Percentiles rank a stretch among this genome's conserved stretches.
Conservation (phyloP, 2,329 filamentous ascomycete species). For the Verticillium dahliae region DNA sequence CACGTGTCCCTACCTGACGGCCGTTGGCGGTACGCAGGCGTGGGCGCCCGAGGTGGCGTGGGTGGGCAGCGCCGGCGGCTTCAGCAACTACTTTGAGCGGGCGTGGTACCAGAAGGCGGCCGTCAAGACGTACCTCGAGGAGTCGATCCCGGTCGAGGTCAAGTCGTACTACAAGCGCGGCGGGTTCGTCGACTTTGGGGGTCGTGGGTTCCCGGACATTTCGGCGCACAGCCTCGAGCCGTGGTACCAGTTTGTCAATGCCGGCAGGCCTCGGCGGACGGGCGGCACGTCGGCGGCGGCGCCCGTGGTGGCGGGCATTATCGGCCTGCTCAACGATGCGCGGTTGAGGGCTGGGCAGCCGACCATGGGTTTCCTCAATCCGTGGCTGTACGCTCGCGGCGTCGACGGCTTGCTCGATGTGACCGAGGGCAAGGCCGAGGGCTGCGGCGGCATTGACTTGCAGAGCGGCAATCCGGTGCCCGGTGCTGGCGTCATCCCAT, state of each 20-base stretch:
- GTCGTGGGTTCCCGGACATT: slow-evolving; percentile 57
- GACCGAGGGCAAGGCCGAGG: slow-evolving; percentile 14
- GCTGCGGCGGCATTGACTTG: slow-evolving; percentile 16
- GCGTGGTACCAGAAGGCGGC: slow-evolving; percentile 38
- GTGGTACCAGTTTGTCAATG: slow-evolving; percentile 17
- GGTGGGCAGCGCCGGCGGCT: slow-evolving; percentile 45
- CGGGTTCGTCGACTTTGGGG: slow-evolving; percentile 33
- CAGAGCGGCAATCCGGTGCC: slow-evolving; percentile 14
- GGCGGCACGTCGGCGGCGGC: slow-evolving; percentile 44
- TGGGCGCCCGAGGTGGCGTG: slow-evolving; percentile 45
- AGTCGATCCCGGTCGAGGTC: slow-evolving; percentile 19
- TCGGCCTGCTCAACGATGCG: slow-evolving; percentile 59
- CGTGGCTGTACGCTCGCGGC: slow-evolving; percentile 45
- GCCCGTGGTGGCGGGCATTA: slow-evolving; percentile 56
- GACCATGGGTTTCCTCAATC: slow-evolving; percentile 54
- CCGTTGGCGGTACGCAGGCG: slow-evolving; percentile 47
- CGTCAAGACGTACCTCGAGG: slow-evolving; percentile 35
- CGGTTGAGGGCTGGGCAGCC: slow-evolving; percentile 47
- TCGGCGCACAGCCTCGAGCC: slow-evolving; percentile 41
- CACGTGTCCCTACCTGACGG: slow-evolving; percentile 47
- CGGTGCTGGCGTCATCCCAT: slow-evolving; percentile 18
- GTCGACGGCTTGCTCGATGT: slow-evolving; percentile 27
- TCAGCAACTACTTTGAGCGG: slow-evolving; percentile 38
- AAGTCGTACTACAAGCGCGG: slow-evolving; percentile 39
- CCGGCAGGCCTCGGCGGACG: slow-evolving; percentile 10